These are phyloP conservation scores for Candida khao-thaluensis DNA, from an alignment of 805 yeast species.

Conservation along the genomic window DNA sequence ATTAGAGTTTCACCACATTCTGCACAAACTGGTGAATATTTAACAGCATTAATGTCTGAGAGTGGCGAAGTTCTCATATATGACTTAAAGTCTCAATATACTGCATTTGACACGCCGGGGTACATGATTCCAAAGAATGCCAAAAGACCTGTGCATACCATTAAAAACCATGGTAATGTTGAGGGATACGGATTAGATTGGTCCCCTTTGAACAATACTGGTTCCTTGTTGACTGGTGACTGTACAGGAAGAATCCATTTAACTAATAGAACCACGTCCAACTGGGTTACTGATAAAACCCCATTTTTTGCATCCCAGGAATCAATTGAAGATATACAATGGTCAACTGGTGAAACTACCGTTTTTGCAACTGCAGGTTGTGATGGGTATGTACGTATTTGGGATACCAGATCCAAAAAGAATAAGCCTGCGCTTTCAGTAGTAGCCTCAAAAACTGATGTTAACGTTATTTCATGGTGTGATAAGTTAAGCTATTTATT, in stretches of 20 bases:
- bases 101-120: slow-evolving; percentile 88
- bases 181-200: slow-evolving; percentile 98
- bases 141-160: slow-evolving; percentile 79
- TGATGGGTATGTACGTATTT: slow-evolving; percentile 88
- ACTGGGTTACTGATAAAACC: slow-evolving; percentile 83
- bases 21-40: slow-evolving; percentile 67
- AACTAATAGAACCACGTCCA: slow-evolving; percentile 72
- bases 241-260: slow-evolving; percentile 77
- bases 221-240: slow-evolving; percentile 87
- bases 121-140: slow-evolving; percentile 71
- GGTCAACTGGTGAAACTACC: slow-evolving; percentile 89
- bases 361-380: slow-evolving; percentile 95
- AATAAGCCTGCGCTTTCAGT: slow-evolving; percentile 89
- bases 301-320: slow-evolving; percentile 69
- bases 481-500: slow-evolving; percentile 78
- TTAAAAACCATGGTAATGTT: slow-evolving; percentile 85
- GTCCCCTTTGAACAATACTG: slow-evolving; percentile 82
- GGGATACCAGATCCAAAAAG: slow-evolving; percentile 95
- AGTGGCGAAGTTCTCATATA: slow-evolving; percentile 85
- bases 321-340: slow-evolving; percentile 94
- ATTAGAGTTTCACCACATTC: slow-evolving; percentile 82
- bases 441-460: slow-evolving; percentile 75
- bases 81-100: slow-evolving; percentile 76
- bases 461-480: slow-evolving; percentile 96
- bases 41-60: slow-evolving; percentile 87